These are phyloP conservation scores for Dryas integrifolia DNA, from an alignment of 331 rosid species.

Conservation along the genomic window DNA sequence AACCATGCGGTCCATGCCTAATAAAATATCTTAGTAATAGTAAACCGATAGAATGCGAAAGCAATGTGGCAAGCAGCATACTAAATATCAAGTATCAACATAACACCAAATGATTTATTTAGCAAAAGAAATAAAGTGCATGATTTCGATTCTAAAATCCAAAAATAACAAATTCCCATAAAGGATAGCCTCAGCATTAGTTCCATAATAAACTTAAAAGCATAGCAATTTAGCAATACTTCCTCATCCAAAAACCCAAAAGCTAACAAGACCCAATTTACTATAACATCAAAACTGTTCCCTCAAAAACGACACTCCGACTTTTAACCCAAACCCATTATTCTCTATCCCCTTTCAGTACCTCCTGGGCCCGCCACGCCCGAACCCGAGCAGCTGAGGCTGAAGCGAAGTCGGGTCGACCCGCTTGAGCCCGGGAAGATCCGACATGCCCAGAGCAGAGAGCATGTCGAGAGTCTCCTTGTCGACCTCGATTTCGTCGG, in stretches of 20 bases:
- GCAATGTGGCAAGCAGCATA: background rate
- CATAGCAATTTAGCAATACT: background rate
- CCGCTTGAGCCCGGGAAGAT: slow-evolving; percentile 47
- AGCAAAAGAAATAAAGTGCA: background rate
- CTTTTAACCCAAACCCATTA: background rate
- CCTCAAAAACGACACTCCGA: background rate
- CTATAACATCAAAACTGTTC: background rate
- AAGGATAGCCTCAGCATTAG: background rate
- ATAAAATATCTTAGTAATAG: too few species aligned
- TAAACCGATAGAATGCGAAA: background rate
- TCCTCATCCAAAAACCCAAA: background rate
- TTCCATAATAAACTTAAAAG: background rate
- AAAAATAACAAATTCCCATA: background rate
- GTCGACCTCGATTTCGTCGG: slow-evolving; percentile 53
- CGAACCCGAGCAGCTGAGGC: slow-evolving; percentile 27
- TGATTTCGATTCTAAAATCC: background rate
- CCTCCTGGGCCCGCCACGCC: slow-evolving; percentile 54
- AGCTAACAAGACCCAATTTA: background rate
- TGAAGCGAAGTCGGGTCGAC: slow-evolving; percentile 49
- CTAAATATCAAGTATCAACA: background rate
- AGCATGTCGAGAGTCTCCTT: slow-evolving; percentile 75
- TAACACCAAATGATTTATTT: background rate
- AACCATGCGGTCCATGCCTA: too few species aligned
- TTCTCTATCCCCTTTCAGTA: slow-evolving; percentile 8
- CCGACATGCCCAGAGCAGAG: slow-evolving; percentile 54